Conservation (phyloP, 2,329 filamentous ascomycete species). For the Hymenoscyphus albidus region DNA sequence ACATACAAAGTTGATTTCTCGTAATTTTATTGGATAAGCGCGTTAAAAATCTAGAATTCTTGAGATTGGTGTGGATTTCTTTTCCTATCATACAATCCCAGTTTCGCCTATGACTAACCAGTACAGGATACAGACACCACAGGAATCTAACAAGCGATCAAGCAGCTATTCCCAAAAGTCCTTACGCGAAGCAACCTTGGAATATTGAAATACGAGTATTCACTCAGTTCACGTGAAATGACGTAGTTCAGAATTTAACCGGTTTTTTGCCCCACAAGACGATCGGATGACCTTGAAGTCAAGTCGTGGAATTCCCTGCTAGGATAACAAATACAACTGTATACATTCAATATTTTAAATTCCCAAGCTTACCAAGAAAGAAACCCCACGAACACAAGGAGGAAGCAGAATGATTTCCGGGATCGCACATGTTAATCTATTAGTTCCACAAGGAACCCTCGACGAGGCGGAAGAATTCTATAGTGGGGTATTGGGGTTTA, state of each 20-base stretch:
- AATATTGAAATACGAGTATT: too few species aligned
- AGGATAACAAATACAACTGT: neutral
- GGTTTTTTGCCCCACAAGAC: neutral
- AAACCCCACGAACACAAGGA: neutral
- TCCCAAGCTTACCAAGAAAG: neutral
- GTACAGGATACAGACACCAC: too few species aligned
- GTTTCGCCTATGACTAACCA: too few species aligned
- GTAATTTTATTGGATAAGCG: too few species aligned
- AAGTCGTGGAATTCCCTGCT: neutral
- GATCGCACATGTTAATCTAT: slow-evolving; percentile 55
- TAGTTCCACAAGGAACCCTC: slow-evolving; percentile 51
- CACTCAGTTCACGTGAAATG: neutral
- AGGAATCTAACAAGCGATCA: too few species aligned
- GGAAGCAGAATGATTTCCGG: slow-evolving; percentile 41
- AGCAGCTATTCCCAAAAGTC: too few species aligned
- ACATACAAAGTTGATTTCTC: too few species aligned
- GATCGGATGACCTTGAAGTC: neutral
- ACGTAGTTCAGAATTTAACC: neutral
- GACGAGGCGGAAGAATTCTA: slow-evolving; percentile 52
- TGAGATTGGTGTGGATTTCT: too few species aligned
- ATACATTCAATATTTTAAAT: neutral
- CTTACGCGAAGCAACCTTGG: too few species aligned
- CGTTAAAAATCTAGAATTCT: too few species aligned
- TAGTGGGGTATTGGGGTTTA: slow-evolving; percentile 51
- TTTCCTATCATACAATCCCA: too few species aligned